phyloP scores from a whole-genome alignment of 2,329 filamentous ascomycete species.

The Fusarium euwallaceae region DNA sequence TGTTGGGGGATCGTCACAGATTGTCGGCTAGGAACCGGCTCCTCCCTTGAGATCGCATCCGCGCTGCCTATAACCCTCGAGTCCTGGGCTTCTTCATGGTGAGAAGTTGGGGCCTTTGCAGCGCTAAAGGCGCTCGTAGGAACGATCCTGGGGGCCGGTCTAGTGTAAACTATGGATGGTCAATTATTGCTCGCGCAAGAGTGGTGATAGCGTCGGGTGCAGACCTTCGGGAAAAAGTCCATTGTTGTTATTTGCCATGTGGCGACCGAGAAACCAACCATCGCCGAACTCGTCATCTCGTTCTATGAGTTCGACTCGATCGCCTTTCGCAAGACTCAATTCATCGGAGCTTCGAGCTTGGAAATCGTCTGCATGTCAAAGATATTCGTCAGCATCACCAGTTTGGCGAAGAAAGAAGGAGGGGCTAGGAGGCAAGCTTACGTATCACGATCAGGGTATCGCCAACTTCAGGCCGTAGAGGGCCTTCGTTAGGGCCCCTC shows the following conservation, averaged over 20 bases:
- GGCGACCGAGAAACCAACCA: slow-evolving; percentile 85
- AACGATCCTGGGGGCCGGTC: slow-evolving; percentile 65
- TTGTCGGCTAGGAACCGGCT: slow-evolving; percentile 51
- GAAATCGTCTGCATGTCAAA: slow-evolving; percentile 80
- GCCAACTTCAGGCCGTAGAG: slow-evolving; percentile 69
- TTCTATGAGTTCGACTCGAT: slow-evolving; percentile 86
- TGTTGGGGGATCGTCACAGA: slow-evolving; percentile 42
- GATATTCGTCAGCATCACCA: slow-evolving; percentile 28
- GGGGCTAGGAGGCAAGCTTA: slow-evolving; percentile 60
- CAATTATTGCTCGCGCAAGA: slow-evolving; percentile 35
- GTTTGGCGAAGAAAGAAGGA: slow-evolving; percentile 14
- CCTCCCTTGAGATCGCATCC: slow-evolving; percentile 44
- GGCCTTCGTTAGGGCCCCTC: slow-evolving; percentile 52
- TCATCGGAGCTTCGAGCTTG: slow-evolving; percentile 92
- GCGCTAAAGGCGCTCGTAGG: slow-evolving; percentile 48
- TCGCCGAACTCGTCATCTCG: slow-evolving; percentile 91
- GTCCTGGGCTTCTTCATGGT: slow-evolving; percentile 50
- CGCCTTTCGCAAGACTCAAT: slow-evolving; percentile 86
- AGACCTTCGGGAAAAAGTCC: slow-evolving; percentile 87
- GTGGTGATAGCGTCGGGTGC: slow-evolving; percentile 43
- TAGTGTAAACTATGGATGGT: slow-evolving; percentile 69
- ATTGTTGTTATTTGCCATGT: slow-evolving; percentile 78
- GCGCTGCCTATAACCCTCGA: slow-evolving; percentile 33
- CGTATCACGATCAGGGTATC: slow-evolving; percentile 79
- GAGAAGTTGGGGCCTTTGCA: slow-evolving; percentile 48